A percentile compares a stretch with the other conserved stretches of the same genome.
Conservation (phyloP, 2,329 filamentous ascomycete genomes). For the Tolypocladium capitatum region DNA sequence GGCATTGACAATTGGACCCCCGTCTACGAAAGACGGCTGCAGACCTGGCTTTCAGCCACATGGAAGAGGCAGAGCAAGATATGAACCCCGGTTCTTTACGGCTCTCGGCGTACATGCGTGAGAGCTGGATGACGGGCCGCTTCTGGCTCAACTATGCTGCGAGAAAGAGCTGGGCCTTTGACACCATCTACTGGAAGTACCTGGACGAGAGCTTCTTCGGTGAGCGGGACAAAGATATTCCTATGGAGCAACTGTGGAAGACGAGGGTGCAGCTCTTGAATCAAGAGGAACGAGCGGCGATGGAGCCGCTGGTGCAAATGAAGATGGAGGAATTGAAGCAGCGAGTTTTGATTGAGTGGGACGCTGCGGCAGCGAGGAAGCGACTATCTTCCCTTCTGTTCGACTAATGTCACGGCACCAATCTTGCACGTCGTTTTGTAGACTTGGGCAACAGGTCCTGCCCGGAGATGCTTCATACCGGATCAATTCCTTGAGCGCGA, state of each 20-base stretch:
- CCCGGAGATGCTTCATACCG: too few species aligned
- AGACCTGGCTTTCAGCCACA: constrained; percentile 17
- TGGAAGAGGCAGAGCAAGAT: constrained; percentile 12
- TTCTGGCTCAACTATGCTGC: constrained; percentile 21
- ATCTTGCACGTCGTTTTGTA: too few species aligned
- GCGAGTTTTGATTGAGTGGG: constrained; percentile 13
- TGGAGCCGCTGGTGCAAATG: constrained; percentile 17
- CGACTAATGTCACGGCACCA: constrained; percentile 2
- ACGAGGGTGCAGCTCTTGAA: constrained; percentile 14
- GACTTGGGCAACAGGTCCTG: too few species aligned
- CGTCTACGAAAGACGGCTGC: constrained; percentile 17
- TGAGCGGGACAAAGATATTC: constrained; percentile 2
- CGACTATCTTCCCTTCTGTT: constrained; percentile 6
- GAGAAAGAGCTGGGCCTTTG: constrained; percentile 24
- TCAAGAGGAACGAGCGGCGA: constrained; percentile 10
- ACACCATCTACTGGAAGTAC: constrained; percentile 22
- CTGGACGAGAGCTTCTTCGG: constrained; percentile 20
- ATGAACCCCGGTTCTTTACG: not conserved
- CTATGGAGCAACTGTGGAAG: constrained; percentile 12
- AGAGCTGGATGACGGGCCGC: constrained; percentile 20
- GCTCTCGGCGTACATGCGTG: constrained; percentile 20
- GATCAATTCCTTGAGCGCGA: too few species aligned
- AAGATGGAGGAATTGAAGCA: constrained; percentile 17
- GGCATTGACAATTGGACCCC: constrained; percentile 16
- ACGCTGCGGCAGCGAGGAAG: constrained; percentile 7